These are phyloP conservation scores for Fusarium tupiense DNA, from an alignment of 2,329 filamentous ascomycete species.

Conservation along the genomic window DNA sequence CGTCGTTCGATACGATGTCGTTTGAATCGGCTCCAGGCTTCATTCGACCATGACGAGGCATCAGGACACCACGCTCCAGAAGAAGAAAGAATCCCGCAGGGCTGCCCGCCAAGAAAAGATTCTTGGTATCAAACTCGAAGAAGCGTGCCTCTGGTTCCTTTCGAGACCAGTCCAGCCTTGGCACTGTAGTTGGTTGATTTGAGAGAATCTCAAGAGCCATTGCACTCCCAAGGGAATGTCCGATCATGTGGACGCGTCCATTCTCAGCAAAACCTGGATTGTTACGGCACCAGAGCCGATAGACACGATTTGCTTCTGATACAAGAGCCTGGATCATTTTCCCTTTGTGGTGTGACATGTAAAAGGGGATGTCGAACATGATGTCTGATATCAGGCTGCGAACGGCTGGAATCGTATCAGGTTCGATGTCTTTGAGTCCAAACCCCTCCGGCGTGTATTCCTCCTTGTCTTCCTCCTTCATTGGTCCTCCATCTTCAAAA, in stretches of 20 bases:
- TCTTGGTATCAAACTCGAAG: constrained; percentile 93
- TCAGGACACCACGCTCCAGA: constrained; percentile 76
- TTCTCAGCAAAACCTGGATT: constrained; percentile 85
- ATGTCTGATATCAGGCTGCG: constrained; percentile 94
- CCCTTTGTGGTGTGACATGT: constrained; percentile 93
- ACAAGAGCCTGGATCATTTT: constrained; percentile 94
- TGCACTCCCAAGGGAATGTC: constrained; percentile 91
- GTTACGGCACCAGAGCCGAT: constrained; percentile 91
- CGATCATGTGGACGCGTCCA: constrained; percentile 90
- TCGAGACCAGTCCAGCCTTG: constrained; percentile 57
- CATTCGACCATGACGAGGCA: constrained; percentile 78
- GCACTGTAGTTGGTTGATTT: constrained; percentile 80
- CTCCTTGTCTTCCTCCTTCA: constrained; percentile 62
- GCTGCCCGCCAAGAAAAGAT: constrained; percentile 89
- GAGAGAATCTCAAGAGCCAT: constrained; percentile 95
- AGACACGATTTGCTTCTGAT: constrained; percentile 93
- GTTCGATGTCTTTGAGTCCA: constrained; percentile 87
- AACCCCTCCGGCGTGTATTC: constrained; percentile 68
- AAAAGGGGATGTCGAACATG: constrained; percentile 98
- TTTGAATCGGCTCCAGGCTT: constrained; percentile 79
- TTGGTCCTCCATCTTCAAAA: constrained; percentile 80
- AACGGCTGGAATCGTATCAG: constrained; percentile 88
- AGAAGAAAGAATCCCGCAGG: constrained; percentile 93
- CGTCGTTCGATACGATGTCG: constrained; percentile 63
- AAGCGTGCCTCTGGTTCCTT: constrained; percentile 61